Evolutionary conservation across 257 asterid species (phyloP).

Genomic region (Ballota nigra): DNA sequence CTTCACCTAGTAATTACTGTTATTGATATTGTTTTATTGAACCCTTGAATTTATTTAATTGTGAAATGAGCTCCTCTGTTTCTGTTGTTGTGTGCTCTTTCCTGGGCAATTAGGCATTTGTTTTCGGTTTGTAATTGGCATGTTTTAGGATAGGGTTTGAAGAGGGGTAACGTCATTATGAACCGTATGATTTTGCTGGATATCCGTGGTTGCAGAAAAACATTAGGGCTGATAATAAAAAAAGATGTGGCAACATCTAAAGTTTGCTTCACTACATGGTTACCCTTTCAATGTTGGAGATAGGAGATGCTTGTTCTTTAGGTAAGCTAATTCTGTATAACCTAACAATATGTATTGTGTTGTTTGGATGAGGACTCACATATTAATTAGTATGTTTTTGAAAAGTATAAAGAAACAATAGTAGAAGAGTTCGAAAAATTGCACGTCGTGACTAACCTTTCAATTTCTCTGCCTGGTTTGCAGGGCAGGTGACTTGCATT

Average conservation of each 20-base stretch:
- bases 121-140: neutral
- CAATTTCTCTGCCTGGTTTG: constrained; percentile 2
- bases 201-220: neutral
- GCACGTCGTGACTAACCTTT: neutral
- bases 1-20: neutral
- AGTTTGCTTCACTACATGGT: neutral
- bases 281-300: neutral
- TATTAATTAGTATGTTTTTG: neutral
- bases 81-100: neutral
- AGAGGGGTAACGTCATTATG: too few species aligned
- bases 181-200: neutral
- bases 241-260: neutral
- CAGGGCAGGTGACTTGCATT: neutral
- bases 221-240: neutral
- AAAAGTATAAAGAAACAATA: too few species aligned
- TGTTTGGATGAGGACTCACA: neutral
- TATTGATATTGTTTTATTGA: neutral
- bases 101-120: neutral
- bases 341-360: neutral
- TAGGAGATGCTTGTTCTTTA: neutral
- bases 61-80: neutral
- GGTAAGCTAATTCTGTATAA: neutral
- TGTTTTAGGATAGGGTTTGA: neutral
- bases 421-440: neutral
- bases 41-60: too few species aligned